Evolutionary conservation across 805 yeast genomes (phyloP).

Genomic region (Clavispora fructus): DNA sequence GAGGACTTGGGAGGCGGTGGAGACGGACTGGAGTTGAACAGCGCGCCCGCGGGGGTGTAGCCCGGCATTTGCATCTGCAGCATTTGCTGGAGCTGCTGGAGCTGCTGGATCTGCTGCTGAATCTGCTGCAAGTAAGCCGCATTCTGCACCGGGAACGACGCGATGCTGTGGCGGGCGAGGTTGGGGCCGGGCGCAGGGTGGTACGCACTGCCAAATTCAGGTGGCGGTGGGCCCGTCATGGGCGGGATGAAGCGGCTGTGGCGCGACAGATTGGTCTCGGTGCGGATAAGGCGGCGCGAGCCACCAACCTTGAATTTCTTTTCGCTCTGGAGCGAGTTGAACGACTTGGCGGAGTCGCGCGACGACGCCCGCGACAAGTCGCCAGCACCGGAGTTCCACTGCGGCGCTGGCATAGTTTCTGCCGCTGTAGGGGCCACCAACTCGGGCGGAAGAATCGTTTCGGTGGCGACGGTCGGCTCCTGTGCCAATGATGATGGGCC

Average conservation of each 20-base stretch:
- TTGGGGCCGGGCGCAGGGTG: not conserved
- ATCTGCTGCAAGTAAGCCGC: conserved; percentile 46
- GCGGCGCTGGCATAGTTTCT: not conserved
- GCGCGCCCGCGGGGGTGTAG: not conserved
- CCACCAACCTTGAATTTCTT: conserved; percentile 12
- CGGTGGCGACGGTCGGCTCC: not conserved
- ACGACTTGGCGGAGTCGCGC: conserved; percentile 17
- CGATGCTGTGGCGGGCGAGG: conserved; percentile 8
- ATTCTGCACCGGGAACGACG: conserved; percentile 7
- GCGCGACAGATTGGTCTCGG: conserved; percentile 4
- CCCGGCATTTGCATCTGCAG: not conserved
- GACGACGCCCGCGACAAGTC: conserved; percentile 1
- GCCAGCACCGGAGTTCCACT: not conserved
- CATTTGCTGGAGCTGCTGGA: conserved; percentile 9
- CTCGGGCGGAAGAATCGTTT: not conserved
- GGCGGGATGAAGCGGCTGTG: conserved; percentile 9
- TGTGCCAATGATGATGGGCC: not conserved
- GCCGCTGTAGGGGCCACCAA: not conserved
- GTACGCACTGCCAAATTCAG: conserved; percentile 4
- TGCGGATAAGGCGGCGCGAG: conserved; percentile 6
- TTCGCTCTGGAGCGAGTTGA: conserved; percentile 29
- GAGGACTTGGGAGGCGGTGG: conserved; percentile 4
- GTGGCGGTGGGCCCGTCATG: conserved; percentile 16
- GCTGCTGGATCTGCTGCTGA: conserved; percentile 49
- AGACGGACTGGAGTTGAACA: not conserved